Conservation (phyloP, 2,329 filamentous ascomycete species). For the Aureobasidium sp. region DNA sequence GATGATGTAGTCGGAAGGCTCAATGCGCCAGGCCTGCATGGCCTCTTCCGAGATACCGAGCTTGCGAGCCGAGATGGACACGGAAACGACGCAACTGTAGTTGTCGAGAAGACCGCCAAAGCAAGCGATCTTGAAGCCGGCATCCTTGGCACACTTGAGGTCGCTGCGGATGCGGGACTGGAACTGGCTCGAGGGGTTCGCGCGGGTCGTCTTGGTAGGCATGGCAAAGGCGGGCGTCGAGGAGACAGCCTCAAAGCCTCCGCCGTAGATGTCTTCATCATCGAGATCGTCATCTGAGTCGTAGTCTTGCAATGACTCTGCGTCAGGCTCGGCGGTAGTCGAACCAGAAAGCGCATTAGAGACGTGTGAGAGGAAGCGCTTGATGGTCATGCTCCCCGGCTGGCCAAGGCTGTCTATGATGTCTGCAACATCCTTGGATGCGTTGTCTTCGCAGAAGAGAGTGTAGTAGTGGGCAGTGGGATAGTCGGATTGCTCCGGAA, state of each 20-base stretch:
- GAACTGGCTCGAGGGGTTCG: conserved; percentile 4
- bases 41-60: conserved; percentile 66
- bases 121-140: conserved; percentile 63
- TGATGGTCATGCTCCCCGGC: conserved; percentile 37
- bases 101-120: conserved; percentile 43
- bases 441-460: conserved; percentile 44
- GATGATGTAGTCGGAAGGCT: conserved; percentile 59
- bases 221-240: neutral
- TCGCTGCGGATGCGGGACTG: conserved; percentile 37
- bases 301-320: conserved; percentile 16
- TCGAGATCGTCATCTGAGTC: conserved; percentile 27
- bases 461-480: conserved; percentile 49
- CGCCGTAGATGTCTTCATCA: conserved; percentile 30
- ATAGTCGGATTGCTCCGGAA: conserved; percentile 50
- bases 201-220: neutral
- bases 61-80: conserved; percentile 61
- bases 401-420: conserved; percentile 38
- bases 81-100: conserved; percentile 47
- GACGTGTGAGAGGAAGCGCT: conserved; percentile 41
- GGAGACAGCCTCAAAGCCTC: conserved; percentile 12
- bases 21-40: conserved; percentile 67
- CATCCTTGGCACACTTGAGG: conserved; percentile 49
- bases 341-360: conserved; percentile 31
- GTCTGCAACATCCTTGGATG: conserved; percentile 33
- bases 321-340: conserved; percentile 28